Evolutionary conservation across 768 basidiomycete species (phyloP).

Genomic region (Crepidotus variabilis): DNA sequence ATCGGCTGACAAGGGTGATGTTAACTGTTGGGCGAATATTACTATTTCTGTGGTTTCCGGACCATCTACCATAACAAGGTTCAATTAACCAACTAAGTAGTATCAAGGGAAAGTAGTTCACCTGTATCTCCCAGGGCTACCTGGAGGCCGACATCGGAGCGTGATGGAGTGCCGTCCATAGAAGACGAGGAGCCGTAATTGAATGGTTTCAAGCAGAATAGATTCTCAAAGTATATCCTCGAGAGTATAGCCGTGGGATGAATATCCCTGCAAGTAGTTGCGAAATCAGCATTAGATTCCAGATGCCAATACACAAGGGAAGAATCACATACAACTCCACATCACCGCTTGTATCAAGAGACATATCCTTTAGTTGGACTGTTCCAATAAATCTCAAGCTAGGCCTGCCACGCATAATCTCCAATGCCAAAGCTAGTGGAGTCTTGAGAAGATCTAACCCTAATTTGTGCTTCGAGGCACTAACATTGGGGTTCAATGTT

Average conservation of each 20-base stretch:
- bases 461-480: constrained; percentile 7
- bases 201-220: constrained; percentile 48
- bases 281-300: not conserved
- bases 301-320: constrained; percentile 1
- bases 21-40: constrained; percentile 35
- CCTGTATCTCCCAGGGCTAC: constrained; percentile 70
- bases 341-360: constrained; percentile 54
- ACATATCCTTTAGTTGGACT: constrained; percentile 49
- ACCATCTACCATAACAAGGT: constrained; percentile 39
- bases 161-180: constrained; percentile 11
- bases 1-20: constrained; percentile 7
- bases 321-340: constrained; percentile 32
- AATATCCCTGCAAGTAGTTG: constrained; percentile 47
- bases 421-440: constrained; percentile 66
- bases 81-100: constrained; percentile 1
- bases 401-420: constrained; percentile 77
- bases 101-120: constrained; percentile 25
- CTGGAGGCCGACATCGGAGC: constrained; percentile 57
- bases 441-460: constrained; percentile 49
- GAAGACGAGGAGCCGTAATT: constrained; percentile 22
- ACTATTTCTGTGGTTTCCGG: constrained; percentile 68
- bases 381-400: constrained; percentile 56
- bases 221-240: constrained; percentile 67
- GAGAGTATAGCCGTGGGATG: constrained; percentile 62
- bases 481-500: not conserved